Base-by-base conservation (phyloP, 2,329 filamentous ascomycete genomes). In the Pestalotiopsis fici region DNA sequence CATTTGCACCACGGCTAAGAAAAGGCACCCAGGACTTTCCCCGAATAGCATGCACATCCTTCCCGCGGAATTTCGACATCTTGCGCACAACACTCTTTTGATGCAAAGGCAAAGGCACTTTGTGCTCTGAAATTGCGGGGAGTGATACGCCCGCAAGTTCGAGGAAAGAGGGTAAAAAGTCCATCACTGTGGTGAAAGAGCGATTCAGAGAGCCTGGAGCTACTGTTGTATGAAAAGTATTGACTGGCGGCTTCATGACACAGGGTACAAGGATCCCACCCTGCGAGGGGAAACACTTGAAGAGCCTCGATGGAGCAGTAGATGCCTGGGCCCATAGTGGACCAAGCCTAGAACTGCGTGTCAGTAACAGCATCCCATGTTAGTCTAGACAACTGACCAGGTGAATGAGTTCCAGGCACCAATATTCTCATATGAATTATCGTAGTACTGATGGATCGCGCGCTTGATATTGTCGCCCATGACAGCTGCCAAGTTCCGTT, bases 351-450 rank as follows among this genome's bases (percentile, higher is more conserved):
- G 47, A 21, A 13, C 9, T 3, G 9, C 13, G 21, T n/a, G 21
- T 54, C 15, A 54, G 47, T 54, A 54, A 2, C 15, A 2, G 12
- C 21, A 18, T 13, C 21, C 47, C 47, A 2, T 2, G 47, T 2
- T n/a, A 13, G 21, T 2, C 1, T 18, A 7, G 12, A 54, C 18
- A 2, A 54, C 47, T 54, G 88, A 88, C 86, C 86, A 88, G 67
- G 87, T 82, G 72, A 87, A 88, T 3, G 81, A 84, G 73, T 88
- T 80, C 21, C 78, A 78, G 60, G 83, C 82, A 6, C 86, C 87
- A 13, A 88, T 79, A 68, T 89, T 89, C 21, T 87, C 85, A 5
- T 87, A 76, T 18, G 75, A 78, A 72, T 88, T 88, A 76, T 88
- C 79, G 75, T 88, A 88, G 77, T 88, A 87, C 71, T 85, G 85